Percentiles rank a stretch among this genome's conserved stretches.
These are phyloP conservation scores for Eutypa lata DNA, from an alignment of 2,329 filamentous ascomycete genomes.

Conservation along the genomic window DNA sequence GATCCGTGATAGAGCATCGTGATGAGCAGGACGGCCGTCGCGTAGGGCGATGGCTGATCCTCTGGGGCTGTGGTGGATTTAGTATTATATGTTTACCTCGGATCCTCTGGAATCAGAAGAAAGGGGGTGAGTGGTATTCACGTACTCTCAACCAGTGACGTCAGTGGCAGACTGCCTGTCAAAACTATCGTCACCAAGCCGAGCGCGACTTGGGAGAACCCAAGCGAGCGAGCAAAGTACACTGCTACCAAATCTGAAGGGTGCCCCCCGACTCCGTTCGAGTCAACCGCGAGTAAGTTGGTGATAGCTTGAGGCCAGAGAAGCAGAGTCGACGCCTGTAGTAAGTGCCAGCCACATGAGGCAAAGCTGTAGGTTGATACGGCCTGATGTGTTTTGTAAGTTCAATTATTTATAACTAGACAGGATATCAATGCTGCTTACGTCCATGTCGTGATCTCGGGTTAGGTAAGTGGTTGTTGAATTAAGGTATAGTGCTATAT, in stretches of 20 bases:
- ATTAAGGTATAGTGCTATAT: background rate
- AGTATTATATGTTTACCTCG: too few relatives aligned
- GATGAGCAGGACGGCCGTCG: conserved; percentile 62
- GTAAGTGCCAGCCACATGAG: conserved; percentile 48
- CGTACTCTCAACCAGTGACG: conserved; percentile 42
- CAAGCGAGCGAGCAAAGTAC: conserved; percentile 72
- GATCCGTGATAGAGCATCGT: conserved; percentile 64
- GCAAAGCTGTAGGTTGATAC: conserved; percentile 49
- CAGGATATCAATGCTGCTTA: conserved; percentile 10
- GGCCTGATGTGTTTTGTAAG: conserved; percentile 32
- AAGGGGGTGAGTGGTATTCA: too few relatives aligned
- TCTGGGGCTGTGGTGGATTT: conserved; percentile 20
- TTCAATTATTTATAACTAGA: background rate
- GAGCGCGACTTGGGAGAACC: conserved; percentile 63
- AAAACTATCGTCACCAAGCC: conserved; percentile 64
- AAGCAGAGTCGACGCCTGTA: conserved; percentile 46
- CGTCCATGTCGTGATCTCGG: conserved; percentile 21
- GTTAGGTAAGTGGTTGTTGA: background rate
- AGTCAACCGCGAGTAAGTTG: conserved; percentile 34
- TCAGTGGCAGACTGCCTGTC: conserved; percentile 67
- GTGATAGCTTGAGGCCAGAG: conserved; percentile 46
- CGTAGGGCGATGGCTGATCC: conserved; percentile 54
- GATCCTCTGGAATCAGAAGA: too few relatives aligned
- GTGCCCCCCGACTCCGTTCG: background rate
- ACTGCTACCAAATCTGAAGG: conserved; percentile 54